Evolutionary conservation across 2,329 filamentous ascomycete species (phyloP), one percentile per base, ranked within the genome.

Genomic region (Trichoderma koningii): DNA sequence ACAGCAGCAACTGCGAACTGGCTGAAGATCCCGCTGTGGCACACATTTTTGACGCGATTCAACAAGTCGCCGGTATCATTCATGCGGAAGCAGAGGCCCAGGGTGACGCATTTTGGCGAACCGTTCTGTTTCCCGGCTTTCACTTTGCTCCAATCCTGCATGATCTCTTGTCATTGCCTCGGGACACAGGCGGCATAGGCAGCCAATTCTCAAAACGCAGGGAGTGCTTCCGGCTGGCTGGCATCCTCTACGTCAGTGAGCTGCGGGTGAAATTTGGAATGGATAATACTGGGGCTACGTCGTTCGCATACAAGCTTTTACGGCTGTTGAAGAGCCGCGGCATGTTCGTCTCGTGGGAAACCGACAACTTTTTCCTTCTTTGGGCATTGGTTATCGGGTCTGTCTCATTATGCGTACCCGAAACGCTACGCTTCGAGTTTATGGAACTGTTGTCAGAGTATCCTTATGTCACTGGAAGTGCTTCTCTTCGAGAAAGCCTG

Each of bases 211-310:
- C 23, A 34, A 52, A 34, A 19, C 59, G 59, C 19, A 15, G 48
- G 23, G 59, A 62, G n/a, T 62, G 59, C 9, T 62, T 62, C n/a
- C 48, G 59, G 9, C 5, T 62, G n/a, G 48, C 59, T n/a, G 48
- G 21, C 3, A 53, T 62, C 2, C 59, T 62, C 3, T 62, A 62
- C 1, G 23, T 62, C 7, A 62, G 59, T 23, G 59, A 62, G n/a
- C 17, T 62, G 2, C 59, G 59, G 3, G 59, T 23, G 7, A 62
- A 62, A 5, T 62, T 62, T 53, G 59, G 59, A 5, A 62, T 62
- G 59, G 59, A 62, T 5, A 62, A 62, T 14, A 62, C 48, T 2
- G 59, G 59, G 9, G 59, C 59, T 12, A 62, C 26, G 4, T 45
- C 59, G 5, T 62, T 23, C n/a, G 59, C 59, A 15, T 52, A 62